Percentiles rank a stretch among this genome's conserved stretches.
phyloP scores from a whole-genome alignment of 2,329 filamentous ascomycete genomes.

The Hypomyces perniciosus region DNA sequence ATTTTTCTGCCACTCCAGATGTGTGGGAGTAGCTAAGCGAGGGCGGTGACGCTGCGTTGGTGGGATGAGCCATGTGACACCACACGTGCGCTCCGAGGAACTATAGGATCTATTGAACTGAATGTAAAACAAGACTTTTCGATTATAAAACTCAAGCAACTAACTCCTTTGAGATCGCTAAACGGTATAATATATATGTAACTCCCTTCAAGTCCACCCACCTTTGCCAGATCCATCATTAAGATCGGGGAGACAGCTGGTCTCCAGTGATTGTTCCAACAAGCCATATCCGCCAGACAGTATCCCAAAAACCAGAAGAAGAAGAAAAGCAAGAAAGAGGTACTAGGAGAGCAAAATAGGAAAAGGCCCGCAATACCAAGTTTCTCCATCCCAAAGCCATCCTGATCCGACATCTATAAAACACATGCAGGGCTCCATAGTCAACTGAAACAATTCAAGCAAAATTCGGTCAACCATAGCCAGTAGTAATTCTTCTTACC shows the following conservation, averaged over 20 bases:
- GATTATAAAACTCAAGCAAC: too few relatives aligned
- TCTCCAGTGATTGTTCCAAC: background rate
- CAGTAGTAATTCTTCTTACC: slow-evolving; percentile 9
- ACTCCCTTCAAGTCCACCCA: background rate
- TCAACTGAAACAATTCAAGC: slow-evolving; percentile 6
- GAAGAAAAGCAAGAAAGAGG: background rate
- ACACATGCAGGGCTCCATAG: slow-evolving; percentile 8
- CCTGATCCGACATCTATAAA: slow-evolving; percentile 9
- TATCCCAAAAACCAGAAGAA: slow-evolving; percentile 2
- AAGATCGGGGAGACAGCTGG: slow-evolving; percentile 5
- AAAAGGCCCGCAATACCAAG: slow-evolving; percentile 1
- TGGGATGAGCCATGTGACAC: slow-evolving; percentile 16
- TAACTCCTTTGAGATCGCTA: background rate
- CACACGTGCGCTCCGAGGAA: slow-evolving; percentile 15
- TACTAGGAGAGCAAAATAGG: background rate
- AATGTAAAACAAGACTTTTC: background rate
- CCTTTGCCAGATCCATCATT: background rate
- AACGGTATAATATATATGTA: background rate
- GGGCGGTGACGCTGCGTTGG: slow-evolving; percentile 27
- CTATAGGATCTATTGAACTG: background rate
- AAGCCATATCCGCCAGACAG: slow-evolving; percentile 1
- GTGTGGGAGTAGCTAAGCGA: slow-evolving; percentile 37
- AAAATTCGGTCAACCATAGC: background rate
- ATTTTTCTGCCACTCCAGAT: slow-evolving; percentile 32
- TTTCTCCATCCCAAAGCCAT: slow-evolving; percentile 4